These are phyloP conservation scores for Neurospora intermedia DNA, from an alignment of 495 filamentous ascomycete genomes.

Conservation along the genomic window DNA sequence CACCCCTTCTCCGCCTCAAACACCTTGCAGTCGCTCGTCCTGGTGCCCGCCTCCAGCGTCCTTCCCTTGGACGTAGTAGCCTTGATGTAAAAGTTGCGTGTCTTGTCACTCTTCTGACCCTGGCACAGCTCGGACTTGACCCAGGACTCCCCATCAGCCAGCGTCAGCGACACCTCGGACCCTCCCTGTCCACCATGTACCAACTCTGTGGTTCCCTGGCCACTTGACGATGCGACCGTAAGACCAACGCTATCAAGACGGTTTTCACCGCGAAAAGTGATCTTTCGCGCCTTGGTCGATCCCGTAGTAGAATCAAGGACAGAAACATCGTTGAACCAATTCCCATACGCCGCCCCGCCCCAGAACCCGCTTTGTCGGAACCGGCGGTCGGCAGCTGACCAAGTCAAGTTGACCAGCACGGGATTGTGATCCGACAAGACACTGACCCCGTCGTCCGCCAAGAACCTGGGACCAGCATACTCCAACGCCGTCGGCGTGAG, in stretches of 20 bases:
- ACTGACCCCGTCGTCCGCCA: conserved; percentile 35
- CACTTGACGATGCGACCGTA: conserved; percentile 3
- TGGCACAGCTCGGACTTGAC: conserved; percentile 40
- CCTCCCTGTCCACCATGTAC: conserved; percentile 48
- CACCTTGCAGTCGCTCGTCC: conserved; percentile 38
- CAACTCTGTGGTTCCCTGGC: conserved; percentile 24
- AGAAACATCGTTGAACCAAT: conserved; percentile 46
- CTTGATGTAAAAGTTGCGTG: conserved; percentile 46
- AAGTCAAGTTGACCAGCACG: conserved; percentile 43
- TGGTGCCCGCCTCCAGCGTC: conserved; percentile 35
- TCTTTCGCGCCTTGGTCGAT: conserved; percentile 17
- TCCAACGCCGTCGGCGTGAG: conserved; percentile 33
- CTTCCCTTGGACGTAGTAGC: conserved; percentile 44
- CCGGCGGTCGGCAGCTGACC: conserved; percentile 24
- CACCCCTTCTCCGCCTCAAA: conserved; percentile 42
- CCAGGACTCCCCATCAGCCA: conserved; percentile 39
- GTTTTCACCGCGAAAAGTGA: conserved; percentile 38
- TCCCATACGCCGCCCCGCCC: conserved; percentile 39
- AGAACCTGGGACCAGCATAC: conserved; percentile 41
- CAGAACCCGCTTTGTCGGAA: conserved; percentile 38
- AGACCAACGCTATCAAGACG: neutral
- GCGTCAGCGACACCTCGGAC: conserved; percentile 28
- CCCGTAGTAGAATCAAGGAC: conserved; percentile 19
- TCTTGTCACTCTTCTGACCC: conserved; percentile 35
- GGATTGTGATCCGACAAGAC: conserved; percentile 55